Conservation (phyloP, 2,329 filamentous ascomycete species). For the Trichoderma arundinaceum region DNA sequence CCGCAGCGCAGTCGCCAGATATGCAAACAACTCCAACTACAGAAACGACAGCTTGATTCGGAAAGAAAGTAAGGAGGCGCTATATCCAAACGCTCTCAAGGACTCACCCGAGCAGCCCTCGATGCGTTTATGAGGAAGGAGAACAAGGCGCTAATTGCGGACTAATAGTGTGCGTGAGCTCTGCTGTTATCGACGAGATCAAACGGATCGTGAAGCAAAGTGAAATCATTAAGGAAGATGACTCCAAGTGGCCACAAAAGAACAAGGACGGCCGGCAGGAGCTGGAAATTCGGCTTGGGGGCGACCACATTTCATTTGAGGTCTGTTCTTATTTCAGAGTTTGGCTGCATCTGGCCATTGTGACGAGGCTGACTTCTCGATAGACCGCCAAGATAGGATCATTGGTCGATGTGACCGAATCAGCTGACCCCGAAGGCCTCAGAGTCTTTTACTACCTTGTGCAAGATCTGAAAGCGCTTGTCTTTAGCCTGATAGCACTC, state of each 20-base stretch:
- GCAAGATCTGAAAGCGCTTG: constrained; percentile 93
- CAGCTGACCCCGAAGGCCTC: constrained; percentile 91
- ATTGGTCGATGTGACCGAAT: constrained; percentile 94
- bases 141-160: not conserved
- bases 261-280: constrained; percentile 99
- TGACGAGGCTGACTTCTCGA: constrained; percentile 24
- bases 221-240: constrained; percentile 97
- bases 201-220: constrained; percentile 96
- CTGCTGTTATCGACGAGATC: constrained; percentile 88
- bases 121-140: not conserved
- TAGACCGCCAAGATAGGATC: constrained; percentile 98
- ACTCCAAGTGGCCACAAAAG: constrained; percentile 98
- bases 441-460: constrained; percentile 99
- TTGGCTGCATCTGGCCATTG: too few relatives aligned
- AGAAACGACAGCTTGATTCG: constrained; percentile 97
- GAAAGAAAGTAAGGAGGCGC: constrained; percentile 86
- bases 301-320: constrained; percentile 98
- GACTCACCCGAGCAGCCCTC: too few relatives aligned
- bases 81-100: not conserved
- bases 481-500: constrained; percentile 93
- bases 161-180: constrained; percentile 87
- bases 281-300: constrained; percentile 90
- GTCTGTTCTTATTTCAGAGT: constrained; percentile 52
- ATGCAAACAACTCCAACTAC: constrained; percentile 99
- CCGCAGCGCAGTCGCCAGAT: constrained; percentile 89